Evolutionary conservation across 2,329 filamentous ascomycete genomes (phyloP).

Genomic region (Fusarium tuaranense): DNA sequence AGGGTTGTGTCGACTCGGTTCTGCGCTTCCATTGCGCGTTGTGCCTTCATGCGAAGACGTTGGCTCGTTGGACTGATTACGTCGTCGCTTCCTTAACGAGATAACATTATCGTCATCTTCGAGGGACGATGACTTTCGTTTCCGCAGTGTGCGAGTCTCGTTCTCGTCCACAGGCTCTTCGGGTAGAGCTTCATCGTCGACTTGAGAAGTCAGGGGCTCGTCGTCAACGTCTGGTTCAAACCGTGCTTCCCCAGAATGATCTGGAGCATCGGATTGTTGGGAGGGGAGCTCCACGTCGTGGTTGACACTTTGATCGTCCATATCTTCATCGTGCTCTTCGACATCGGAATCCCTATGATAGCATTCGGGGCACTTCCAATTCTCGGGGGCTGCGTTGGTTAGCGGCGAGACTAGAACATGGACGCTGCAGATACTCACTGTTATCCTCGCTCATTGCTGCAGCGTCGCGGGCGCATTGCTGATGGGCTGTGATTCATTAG

Average conservation of each 20-base stretch:
- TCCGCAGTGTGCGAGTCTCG: constrained; percentile 81
- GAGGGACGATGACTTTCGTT: constrained; percentile 83
- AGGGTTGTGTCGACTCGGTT: constrained; percentile 48
- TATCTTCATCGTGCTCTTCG: constrained; percentile 48
- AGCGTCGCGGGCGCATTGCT: constrained; percentile 85
- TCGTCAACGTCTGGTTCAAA: constrained; percentile 16
- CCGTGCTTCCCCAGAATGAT: constrained; percentile 17
- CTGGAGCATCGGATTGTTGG: constrained; percentile 43
- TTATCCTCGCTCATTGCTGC: constrained; percentile 51
- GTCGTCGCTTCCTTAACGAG: constrained; percentile 65
- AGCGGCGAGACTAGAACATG: constrained; percentile 2
- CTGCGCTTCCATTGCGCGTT: constrained; percentile 44
- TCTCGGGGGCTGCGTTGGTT: constrained; percentile 52
- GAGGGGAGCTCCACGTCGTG: constrained; percentile 40
- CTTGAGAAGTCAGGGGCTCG: constrained; percentile 26
- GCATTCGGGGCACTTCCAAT: constrained; percentile 67
- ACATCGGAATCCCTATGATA: constrained; percentile 48
- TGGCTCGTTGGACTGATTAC: constrained; percentile 59
- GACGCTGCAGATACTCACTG: constrained; percentile 37
- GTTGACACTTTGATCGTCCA: constrained; percentile 37
- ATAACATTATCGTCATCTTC: constrained; percentile 68
- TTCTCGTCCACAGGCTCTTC: constrained; percentile 66
- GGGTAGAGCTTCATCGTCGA: constrained; percentile 14
- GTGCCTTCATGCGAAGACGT: constrained; percentile 51
- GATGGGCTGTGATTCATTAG: constrained; percentile 78